These are phyloP conservation scores for Rhodotorula glutinis DNA, from an alignment of 1,284 basidiomycete species.

Conservation along the genomic window DNA sequence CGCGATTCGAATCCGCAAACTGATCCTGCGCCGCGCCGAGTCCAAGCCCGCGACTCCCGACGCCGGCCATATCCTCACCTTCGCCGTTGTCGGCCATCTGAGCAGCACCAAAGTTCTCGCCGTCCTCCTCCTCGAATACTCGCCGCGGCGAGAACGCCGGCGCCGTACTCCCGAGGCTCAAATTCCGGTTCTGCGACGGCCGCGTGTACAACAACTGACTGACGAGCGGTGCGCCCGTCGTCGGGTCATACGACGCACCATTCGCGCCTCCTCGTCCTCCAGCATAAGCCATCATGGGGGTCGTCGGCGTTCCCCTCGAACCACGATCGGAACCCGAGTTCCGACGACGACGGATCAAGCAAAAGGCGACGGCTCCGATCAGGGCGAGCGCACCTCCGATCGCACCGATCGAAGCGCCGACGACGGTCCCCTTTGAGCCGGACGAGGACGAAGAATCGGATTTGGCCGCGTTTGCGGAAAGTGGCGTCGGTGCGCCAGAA, in stretches of 20 bases:
- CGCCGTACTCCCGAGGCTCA: conserved; percentile 38
- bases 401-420: conserved; percentile 43
- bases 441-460: conserved; percentile 7
- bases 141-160: conserved; percentile 4
- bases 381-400: conserved; percentile 40
- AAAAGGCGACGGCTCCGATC: conserved; percentile 19
- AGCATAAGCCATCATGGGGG: not conserved
- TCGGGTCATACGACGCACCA: too few relatives aligned
- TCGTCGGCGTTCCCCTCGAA: not conserved
- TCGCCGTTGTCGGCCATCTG: not conserved
- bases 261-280: not conserved
- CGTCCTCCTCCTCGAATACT: not conserved
- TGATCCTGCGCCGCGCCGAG: conserved; percentile 8
- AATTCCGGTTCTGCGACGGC: conserved; percentile 26
- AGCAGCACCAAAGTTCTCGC: not conserved
- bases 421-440: conserved; percentile 24
- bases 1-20: conserved; percentile 20
- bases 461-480: not conserved
- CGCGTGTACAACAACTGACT: conserved; percentile 39
- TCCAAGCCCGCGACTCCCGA: not conserved
- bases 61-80: not conserved
- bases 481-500: not conserved
- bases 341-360: conserved; percentile 30
- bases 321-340: not conserved
- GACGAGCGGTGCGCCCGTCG: conserved; percentile 22